phyloP scores from a whole-genome alignment of 805 yeast species.

The Blastobotrys americana region DNA sequence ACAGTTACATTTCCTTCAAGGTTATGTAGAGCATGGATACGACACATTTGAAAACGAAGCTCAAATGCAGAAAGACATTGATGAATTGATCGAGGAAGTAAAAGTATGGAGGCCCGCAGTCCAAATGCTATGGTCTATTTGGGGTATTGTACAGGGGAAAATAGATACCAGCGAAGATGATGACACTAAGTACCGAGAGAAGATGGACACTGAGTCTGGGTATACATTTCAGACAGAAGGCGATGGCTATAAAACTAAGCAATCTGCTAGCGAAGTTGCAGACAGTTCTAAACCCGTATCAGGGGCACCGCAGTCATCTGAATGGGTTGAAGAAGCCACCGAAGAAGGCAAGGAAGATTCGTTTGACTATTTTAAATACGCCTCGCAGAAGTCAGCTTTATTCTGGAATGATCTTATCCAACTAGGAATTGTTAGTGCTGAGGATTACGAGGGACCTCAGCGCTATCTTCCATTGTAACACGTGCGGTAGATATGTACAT shows the following conservation, averaged over 20 bases:
- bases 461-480: background rate
- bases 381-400: slow-evolving; percentile 65
- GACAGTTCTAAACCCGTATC: too few species aligned
- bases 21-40: slow-evolving; percentile 59
- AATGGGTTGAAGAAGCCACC: background rate
- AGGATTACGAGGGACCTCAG: slow-evolving; percentile 26
- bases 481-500: too few species aligned
- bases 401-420: slow-evolving; percentile 68
- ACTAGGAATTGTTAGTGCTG: slow-evolving; percentile 44
- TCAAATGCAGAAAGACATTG: slow-evolving; percentile 39
- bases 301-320: too few species aligned
- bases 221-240: slow-evolving; percentile 23
- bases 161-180: slow-evolving; percentile 31
- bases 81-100: slow-evolving; percentile 54
- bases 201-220: slow-evolving; percentile 34
- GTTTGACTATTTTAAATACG: slow-evolving; percentile 71
- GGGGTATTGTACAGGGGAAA: slow-evolving; percentile 86
- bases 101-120: slow-evolving; percentile 75
- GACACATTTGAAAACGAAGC: slow-evolving; percentile 29
- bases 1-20: slow-evolving; percentile 60
- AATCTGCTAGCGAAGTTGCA: background rate
- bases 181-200: slow-evolving; percentile 36
- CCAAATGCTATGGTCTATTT: slow-evolving; percentile 73
- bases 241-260: too few species aligned
- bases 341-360: slow-evolving; percentile 44